phyloP scores from a whole-genome alignment of 805 yeast species.

The Alloascoidea hylecoeti region DNA sequence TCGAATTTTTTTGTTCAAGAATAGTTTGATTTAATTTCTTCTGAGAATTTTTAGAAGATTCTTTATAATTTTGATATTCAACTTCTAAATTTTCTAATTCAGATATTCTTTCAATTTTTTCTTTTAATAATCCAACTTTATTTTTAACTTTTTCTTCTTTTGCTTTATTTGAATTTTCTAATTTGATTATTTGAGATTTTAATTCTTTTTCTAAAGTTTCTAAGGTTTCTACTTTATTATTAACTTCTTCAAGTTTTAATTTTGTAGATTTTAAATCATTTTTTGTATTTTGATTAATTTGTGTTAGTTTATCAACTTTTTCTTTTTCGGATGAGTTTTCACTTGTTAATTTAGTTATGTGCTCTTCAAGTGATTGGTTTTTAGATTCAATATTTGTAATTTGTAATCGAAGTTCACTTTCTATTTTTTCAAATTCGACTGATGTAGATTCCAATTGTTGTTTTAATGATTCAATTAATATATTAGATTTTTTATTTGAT shows the following conservation, averaged over 20 bases:
- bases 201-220: conserved; percentile 5
- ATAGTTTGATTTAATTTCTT: neutral
- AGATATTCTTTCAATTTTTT: conserved; percentile 6
- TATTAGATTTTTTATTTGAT: conserved; percentile 4
- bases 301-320: no score
- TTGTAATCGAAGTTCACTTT: neutral
- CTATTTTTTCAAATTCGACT: conserved; percentile 4
- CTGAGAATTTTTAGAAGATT: conserved; percentile 4
- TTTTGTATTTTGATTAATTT: no score
- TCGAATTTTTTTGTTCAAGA: conserved; percentile 1
- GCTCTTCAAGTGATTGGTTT: conserved; percentile 1
- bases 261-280: conserved; percentile 6
- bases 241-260: conserved; percentile 22
- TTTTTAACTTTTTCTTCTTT: conserved; percentile 4
- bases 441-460: conserved; percentile 6
- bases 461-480: conserved; percentile 10
- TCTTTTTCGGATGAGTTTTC: no score
- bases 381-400: conserved; percentile 2
- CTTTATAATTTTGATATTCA: conserved; percentile 4
- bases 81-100: conserved; percentile 5
- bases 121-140: conserved; percentile 4
- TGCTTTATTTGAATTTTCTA: conserved; percentile 3
- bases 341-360: neutral
- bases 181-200: conserved; percentile 4
- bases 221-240: conserved; percentile 7